These are phyloP conservation scores for Solanum appendiculatum DNA, from an alignment of 257 asterid species.

Conservation along the genomic window DNA sequence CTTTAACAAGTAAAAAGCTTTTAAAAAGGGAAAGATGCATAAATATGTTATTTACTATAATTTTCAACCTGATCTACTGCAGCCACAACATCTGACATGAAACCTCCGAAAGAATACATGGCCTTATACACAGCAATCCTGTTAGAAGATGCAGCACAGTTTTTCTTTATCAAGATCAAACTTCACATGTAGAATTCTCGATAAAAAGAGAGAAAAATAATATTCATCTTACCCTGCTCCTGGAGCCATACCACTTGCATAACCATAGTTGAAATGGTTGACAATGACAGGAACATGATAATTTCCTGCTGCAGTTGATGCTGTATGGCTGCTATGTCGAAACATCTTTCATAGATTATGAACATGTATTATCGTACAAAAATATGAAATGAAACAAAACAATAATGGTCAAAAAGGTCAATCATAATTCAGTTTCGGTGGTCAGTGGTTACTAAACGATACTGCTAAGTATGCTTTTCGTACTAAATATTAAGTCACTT, in stretches of 20 bases:
- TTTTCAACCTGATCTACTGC: constrained; percentile 58
- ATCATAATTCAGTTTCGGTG: neutral
- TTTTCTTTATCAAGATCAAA: neutral
- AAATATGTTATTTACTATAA: neutral
- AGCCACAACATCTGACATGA: constrained; percentile 70
- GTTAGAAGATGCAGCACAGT: neutral
- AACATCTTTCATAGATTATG: constrained; percentile 3
- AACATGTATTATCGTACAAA: neutral
- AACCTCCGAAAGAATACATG: constrained; percentile 50
- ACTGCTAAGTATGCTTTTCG: neutral
- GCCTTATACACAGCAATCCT: constrained; percentile 73
- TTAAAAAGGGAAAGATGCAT: neutral
- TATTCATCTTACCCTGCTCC: constrained; percentile 45
- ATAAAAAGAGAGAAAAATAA: neutral
- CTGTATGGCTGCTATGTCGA: constrained; percentile 48
- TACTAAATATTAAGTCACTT: constrained; percentile 7
- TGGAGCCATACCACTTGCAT: constrained; percentile 82
- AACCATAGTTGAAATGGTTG: constrained; percentile 49
- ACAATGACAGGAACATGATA: constrained; percentile 30
- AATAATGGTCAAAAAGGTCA: neutral
- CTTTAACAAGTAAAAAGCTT: neutral
- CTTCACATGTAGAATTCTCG: neutral
- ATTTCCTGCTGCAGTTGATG: constrained; percentile 76
- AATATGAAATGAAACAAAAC: neutral
- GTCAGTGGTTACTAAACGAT: neutral